These are phyloP conservation scores for Cyclaneusma minus DNA, from an alignment of 2,329 filamentous ascomycete species.

Conservation along the genomic window DNA sequence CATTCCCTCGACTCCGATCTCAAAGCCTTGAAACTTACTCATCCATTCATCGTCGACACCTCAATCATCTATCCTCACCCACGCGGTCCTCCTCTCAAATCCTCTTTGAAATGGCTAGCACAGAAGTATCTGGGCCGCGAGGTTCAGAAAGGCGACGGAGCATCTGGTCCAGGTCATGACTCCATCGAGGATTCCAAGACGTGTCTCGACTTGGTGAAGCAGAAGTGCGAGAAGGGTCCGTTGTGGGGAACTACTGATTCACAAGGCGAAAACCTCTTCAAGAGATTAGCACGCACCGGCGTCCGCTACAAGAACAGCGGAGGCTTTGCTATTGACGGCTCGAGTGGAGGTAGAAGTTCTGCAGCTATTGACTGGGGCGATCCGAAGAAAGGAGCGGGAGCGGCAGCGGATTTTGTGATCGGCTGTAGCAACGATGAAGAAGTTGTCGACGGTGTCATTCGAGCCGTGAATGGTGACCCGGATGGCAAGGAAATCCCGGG, in stretches of 20 bases:
- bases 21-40: conserved; percentile 68
- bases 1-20: conserved; percentile 76
- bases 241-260: conserved; percentile 69
- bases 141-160: conserved; percentile 66
- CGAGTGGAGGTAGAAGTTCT: conserved; percentile 42
- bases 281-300: conserved; percentile 52
- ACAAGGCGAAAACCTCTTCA: conserved; percentile 78
- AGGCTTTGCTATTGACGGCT: conserved; percentile 39
- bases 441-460: conserved; percentile 35
- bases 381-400: conserved; percentile 43
- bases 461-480: conserved; percentile 41
- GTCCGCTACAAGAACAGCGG: conserved; percentile 46
- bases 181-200: conserved; percentile 85
- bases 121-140: conserved; percentile 75
- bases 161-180: conserved; percentile 46
- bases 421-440: conserved; percentile 45
- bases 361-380: conserved; percentile 86
- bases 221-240: conserved; percentile 89
- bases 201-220: conserved; percentile 82
- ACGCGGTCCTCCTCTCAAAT: conserved; percentile 77
- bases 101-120: conserved; percentile 75
- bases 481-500: conserved; percentile 40
- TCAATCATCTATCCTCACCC: conserved; percentile 81
- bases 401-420: conserved; percentile 38
- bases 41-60: conserved; percentile 90